phyloP scores from a whole-genome alignment of 805 yeast species.

The Ogataea wickerhamii region DNA sequence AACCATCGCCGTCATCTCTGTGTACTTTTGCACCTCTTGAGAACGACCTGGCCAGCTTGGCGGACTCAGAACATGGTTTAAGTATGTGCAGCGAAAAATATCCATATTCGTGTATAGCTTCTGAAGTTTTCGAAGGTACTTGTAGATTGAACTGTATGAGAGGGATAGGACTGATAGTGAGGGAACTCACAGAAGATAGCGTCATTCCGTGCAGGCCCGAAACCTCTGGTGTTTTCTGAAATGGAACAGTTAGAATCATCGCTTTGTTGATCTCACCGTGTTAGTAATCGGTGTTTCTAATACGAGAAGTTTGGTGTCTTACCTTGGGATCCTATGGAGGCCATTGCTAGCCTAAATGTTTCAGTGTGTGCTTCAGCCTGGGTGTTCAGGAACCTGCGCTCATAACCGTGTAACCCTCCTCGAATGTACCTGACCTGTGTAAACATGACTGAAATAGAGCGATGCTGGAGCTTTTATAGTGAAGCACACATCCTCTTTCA shows the following conservation, averaged over 20 bases:
- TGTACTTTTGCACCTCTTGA: slow-evolving; percentile 51
- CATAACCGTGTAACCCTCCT: too few species aligned
- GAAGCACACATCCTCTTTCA: too few species aligned
- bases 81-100: slow-evolving; percentile 73
- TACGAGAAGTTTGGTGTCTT: too few species aligned
- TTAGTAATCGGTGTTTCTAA: too few species aligned
- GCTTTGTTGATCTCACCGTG: too few species aligned
- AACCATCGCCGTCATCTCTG: slow-evolving; percentile 33
- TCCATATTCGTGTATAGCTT: slow-evolving; percentile 52
- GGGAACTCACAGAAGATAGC: slow-evolving; percentile 78
- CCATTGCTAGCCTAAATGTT: slow-evolving; percentile 32
- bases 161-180: slow-evolving; percentile 75
- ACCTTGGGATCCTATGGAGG: slow-evolving; percentile 36
- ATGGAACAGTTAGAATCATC: slow-evolving; percentile 54
- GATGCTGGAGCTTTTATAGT: too few species aligned
- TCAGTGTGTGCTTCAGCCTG: slow-evolving; percentile 27
- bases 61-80: slow-evolving; percentile 55
- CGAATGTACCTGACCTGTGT: too few species aligned
- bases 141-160: slow-evolving; percentile 82
- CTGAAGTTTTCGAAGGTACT: slow-evolving; percentile 79
- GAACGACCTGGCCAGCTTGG: slow-evolving; percentile 61
- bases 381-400: too few species aligned
- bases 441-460: too few species aligned
- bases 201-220: slow-evolving; percentile 66
- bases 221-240: slow-evolving; percentile 19